phyloP scores from a whole-genome alignment of 2,329 filamentous ascomycete genomes.

The Emergomyces pasteurianus region DNA sequence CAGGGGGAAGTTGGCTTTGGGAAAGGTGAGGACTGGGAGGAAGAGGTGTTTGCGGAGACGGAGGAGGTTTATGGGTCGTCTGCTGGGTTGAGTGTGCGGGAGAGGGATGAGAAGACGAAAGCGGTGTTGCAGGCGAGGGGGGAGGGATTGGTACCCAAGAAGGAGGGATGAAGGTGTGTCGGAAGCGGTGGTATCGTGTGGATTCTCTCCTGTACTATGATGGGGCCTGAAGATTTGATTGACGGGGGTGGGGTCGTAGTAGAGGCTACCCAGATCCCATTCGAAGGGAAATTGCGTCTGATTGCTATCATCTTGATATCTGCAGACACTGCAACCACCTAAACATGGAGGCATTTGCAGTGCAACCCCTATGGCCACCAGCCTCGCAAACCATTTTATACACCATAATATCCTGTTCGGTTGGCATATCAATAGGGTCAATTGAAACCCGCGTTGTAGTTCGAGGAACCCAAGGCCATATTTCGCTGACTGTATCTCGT shows the following conservation, averaged over 20 bases:
- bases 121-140: slow-evolving; percentile 17
- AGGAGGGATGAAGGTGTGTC: not conserved
- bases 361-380: not conserved
- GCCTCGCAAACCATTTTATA: not conserved
- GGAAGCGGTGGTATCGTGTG: not conserved
- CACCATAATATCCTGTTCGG: not conserved
- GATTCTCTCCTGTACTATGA: not conserved
- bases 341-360: not conserved
- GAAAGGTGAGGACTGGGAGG: slow-evolving; percentile 34
- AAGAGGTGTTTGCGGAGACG: slow-evolving; percentile 34
- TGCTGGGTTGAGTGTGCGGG: slow-evolving; percentile 11
- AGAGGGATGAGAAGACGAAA: slow-evolving; percentile 18
- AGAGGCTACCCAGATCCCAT: not conserved
- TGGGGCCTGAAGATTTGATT: not conserved
- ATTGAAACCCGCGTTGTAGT: not conserved
- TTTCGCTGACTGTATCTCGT: not conserved
- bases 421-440: not conserved
- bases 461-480: not conserved
- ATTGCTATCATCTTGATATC: not conserved
- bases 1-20: slow-evolving; percentile 33
- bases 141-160: not conserved
- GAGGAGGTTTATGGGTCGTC: slow-evolving; percentile 35
- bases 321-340: not conserved
- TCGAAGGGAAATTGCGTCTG: not conserved
- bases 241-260: not conserved